Percentiles rank a stretch among this genome's conserved stretches.
Conservation (phyloP, 139 green algal species). For the Auxenochlorella pyrenoidosa region DNA sequence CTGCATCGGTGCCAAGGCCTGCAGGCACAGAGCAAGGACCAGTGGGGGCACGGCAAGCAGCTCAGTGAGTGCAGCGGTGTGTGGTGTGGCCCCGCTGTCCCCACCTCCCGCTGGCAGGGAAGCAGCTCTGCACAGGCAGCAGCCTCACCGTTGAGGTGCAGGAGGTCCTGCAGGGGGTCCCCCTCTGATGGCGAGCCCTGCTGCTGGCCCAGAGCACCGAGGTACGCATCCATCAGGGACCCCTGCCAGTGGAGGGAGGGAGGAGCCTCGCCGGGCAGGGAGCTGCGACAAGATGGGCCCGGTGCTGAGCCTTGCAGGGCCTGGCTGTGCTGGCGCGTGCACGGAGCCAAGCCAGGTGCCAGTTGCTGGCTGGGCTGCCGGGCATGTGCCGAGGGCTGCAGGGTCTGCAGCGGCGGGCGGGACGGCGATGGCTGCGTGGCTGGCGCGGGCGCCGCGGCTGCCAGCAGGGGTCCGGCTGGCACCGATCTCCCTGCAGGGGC, state of each 20-base stretch:
- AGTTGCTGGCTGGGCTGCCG: neutral
- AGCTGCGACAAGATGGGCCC: neutral
- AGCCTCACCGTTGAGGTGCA: neutral
- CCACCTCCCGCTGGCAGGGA: neutral
- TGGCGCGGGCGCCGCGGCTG: neutral
- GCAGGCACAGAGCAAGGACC: neutral
- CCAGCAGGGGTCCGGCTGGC: neutral
- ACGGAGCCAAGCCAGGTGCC: neutral
- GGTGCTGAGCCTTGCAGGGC: neutral
- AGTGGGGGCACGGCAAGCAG: neutral
- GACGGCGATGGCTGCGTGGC: neutral
- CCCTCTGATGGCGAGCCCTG: neutral
- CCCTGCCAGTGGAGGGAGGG: conserved; percentile 6
- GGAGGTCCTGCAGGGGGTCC: neutral
- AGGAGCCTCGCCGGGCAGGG: neutral
- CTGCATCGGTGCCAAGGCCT: neutral
- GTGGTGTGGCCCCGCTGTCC: too few relatives aligned
- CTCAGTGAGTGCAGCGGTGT: too few relatives aligned
- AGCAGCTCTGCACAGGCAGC: neutral
- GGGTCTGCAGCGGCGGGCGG: neutral
- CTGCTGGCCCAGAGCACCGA: neutral
- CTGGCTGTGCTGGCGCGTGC: neutral
- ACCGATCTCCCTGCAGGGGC: neutral
- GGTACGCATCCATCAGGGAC: conserved; percentile 5
- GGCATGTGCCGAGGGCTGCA: neutral